These are phyloP conservation scores for Saccharomycopsis sp. DNA, from an alignment of 805 yeast genomes.

Conservation along the genomic window DNA sequence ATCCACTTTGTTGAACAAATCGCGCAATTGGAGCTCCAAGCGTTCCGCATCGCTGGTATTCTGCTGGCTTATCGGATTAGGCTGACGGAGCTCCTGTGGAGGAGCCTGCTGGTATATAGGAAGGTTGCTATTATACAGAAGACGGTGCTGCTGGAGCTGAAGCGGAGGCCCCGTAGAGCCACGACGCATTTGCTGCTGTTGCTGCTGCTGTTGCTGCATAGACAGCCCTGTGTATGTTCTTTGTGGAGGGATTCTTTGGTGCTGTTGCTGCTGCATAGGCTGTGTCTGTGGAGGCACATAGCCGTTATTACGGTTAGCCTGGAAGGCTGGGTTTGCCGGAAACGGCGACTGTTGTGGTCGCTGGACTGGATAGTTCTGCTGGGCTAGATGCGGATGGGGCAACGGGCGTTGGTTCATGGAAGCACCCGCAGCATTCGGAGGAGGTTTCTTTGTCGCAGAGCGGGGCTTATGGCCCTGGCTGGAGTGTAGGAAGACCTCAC, in stretches of 20 bases:
- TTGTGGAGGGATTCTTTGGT: constrained; percentile 14
- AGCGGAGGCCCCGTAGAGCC: constrained; percentile 2
- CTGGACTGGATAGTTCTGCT: constrained; percentile 21
- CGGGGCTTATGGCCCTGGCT: constrained; percentile 6
- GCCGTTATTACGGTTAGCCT: constrained; percentile 13
- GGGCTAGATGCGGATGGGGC: constrained; percentile 21
- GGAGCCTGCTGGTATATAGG: constrained; percentile 13
- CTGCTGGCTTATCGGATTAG: constrained; percentile 15
- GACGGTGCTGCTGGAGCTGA: constrained; percentile 3
- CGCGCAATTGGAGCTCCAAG: constrained; percentile 40
- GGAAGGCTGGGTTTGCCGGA: neutral
- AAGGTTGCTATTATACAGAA: neutral
- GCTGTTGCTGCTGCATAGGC: constrained; percentile 14
- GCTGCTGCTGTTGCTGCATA: constrained; percentile 17
- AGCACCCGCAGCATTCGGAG: constrained; percentile 22
- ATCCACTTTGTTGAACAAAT: constrained; percentile 50
- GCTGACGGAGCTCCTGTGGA: constrained; percentile 17
- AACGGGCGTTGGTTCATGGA: constrained; percentile 23
- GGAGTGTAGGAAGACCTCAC: constrained; percentile 12
- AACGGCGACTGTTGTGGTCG: constrained; percentile 14
- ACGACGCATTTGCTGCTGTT: constrained; percentile 5
- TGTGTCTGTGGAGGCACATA: constrained; percentile 21
- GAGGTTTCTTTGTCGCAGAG: constrained; percentile 22
- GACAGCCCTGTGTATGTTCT: constrained; percentile 6
- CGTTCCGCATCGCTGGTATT: constrained; percentile 18